Base-by-base conservation (phyloP, 2,329 filamentous ascomycete genomes). In the Leptographium flavum region DNA sequence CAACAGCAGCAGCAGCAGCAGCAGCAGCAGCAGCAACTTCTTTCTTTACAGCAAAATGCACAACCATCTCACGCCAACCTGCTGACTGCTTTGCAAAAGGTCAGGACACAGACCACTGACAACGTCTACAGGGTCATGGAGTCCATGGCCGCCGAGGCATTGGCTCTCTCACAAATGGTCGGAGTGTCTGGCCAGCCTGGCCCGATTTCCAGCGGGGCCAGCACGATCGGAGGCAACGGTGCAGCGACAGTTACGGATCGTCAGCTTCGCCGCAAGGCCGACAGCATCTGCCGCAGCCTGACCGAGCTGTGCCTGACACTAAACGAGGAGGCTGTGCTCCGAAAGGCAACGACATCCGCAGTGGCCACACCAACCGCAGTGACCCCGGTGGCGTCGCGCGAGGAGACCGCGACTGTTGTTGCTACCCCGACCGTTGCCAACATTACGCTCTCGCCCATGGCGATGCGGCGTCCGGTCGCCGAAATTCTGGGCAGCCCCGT, bases 271-370 rank as follows among this genome's bases (percentile, higher is more conserved):
- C 79, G 90, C 50, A 95, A 94, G 62, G 86, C 87, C 25, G 90
- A 98, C 58, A 87, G 83, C 57, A 79, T 98, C 58, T 96, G 92
- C 60, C 82, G 90, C 45, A 92, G 84, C 56, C 66, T 98, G 52
- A 96, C 90, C 0, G 92, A 98, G 61, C 70, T 98, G 7, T 94
- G 87, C 58, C 74, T 98, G 46, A 84, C 87, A 1, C 67, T 98
- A 45, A 79, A 80, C 27, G 83, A 85, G 50, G 74, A 77, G 35
- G 59, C 58, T 4, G 56, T 59, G 2, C 63, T 63, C 43, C 50
- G 52, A 17, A 67, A 66, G 50, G 27, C 49, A 50, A 25, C 61
- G 17, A 21, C 33, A 19, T 21, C 33, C n/a, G n/a, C n/a, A n/a
- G n/a, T n/a, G 21, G 23, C 21, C 19, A 37, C 35, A 7, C 22